Evolutionary conservation across 2,329 filamentous ascomycete genomes (phyloP).

Genomic region (Botryosphaeria dothidea): DNA sequence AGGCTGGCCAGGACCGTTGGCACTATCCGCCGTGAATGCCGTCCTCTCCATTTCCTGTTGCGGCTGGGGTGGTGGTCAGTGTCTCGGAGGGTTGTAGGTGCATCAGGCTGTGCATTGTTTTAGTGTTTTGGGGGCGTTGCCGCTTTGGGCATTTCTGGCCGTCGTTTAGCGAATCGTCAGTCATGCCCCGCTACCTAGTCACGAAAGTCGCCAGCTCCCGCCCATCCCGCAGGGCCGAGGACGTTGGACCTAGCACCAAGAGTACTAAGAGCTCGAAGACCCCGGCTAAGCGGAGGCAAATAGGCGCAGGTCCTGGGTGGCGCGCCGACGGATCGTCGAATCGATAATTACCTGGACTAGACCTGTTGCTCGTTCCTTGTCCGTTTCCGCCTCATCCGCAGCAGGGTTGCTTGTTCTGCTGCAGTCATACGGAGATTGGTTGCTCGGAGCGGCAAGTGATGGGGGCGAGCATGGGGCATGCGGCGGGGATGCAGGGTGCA

Average conservation of each 20-base stretch:
- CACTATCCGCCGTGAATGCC: neutral
- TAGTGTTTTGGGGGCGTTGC: neutral
- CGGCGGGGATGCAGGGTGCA: neutral
- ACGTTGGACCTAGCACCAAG: neutral
- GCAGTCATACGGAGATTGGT: slow-evolving; percentile 13
- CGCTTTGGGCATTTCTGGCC: neutral
- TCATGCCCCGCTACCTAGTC: neutral
- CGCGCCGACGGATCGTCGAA: slow-evolving; percentile 8
- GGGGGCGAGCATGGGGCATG: neutral
- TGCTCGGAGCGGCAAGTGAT: neutral
- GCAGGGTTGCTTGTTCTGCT: neutral
- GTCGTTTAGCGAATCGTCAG: neutral
- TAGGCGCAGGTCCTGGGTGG: neutral
- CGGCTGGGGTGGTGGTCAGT: neutral
- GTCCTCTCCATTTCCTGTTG: neutral
- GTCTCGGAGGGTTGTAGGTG: neutral
- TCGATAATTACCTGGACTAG: neutral
- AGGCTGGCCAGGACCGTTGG: neutral
- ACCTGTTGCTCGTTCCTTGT: neutral
- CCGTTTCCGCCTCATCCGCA: neutral
- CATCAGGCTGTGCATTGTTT: neutral
- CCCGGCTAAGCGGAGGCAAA: neutral
- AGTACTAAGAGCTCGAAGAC: neutral
- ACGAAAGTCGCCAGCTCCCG: neutral
- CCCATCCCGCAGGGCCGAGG: neutral